Percentiles rank a stretch among this genome's conserved stretches.
Evolutionary conservation across 257 asterid species (phyloP).

Genomic region (Penstemon davidsonii): DNA sequence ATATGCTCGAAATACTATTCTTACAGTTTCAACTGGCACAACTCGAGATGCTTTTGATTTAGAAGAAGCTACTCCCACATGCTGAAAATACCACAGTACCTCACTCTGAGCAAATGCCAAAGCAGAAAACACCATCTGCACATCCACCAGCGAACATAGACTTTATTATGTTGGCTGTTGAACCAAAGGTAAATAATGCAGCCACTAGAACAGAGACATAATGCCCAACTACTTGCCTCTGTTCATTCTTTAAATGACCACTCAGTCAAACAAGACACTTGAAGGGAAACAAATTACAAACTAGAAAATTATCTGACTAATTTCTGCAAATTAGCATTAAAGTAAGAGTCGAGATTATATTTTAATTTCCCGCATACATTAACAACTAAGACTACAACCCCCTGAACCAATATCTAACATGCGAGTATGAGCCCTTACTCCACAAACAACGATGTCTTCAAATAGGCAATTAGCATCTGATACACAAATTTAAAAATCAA

Average conservation of each 20-base stretch:
- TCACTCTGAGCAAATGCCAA: conserved; percentile 97
- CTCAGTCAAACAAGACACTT: conserved; percentile 11
- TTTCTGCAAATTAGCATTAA: background rate
- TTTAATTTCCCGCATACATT: background rate
- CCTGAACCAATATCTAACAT: background rate
- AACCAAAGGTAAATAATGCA: conserved; percentile 19
- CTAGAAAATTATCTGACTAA: background rate
- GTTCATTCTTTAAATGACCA: conserved; percentile 9
- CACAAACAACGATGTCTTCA: background rate
- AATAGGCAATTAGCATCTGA: background rate
- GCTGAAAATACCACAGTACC: conserved; percentile 96
- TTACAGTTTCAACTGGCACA: conserved; percentile 85
- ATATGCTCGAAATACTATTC: conserved; percentile 35
- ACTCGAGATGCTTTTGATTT: conserved; percentile 73
- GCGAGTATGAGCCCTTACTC: background rate
- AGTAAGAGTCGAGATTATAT: background rate
- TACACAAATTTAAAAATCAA: background rate
- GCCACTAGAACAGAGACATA: conserved; percentile 11
- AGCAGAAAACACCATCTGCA: conserved; percentile 98
- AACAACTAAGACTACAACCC: background rate
- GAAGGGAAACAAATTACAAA: background rate
- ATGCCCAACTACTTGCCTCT: background rate
- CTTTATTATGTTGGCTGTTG: conserved; percentile 13
- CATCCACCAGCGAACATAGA: conserved; percentile 36
- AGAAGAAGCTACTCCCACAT: conserved; percentile 78